These are phyloP conservation scores for Aciculosporium take DNA, from an alignment of 2,329 filamentous ascomycete species.

Conservation along the genomic window DNA sequence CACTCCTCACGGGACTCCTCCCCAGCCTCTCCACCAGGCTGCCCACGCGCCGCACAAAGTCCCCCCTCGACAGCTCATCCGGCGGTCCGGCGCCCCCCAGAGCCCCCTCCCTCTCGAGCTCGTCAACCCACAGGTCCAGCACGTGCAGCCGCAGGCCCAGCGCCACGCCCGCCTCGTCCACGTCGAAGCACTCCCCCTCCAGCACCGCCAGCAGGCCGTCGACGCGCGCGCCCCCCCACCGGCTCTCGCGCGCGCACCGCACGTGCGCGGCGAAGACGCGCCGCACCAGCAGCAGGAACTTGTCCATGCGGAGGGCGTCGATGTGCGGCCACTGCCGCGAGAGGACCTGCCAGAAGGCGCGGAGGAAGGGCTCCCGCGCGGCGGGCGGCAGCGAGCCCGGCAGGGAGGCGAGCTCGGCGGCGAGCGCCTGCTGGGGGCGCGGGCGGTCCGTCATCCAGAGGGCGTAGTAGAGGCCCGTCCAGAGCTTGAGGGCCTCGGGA, in stretches of 20 bases:
- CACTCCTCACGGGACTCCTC: slow-evolving; percentile 51
- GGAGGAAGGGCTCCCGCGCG: slow-evolving; percentile 34
- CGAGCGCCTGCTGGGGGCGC: slow-evolving; percentile 72
- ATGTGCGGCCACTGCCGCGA: slow-evolving; percentile 58
- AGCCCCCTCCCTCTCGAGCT: slow-evolving; percentile 58
- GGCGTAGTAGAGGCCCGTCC: slow-evolving; percentile 89
- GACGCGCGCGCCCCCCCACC: slow-evolving; percentile 17
- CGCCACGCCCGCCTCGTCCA: slow-evolving; percentile 43
- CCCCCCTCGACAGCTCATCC: slow-evolving; percentile 18
- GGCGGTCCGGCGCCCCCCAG: slow-evolving; percentile 17
- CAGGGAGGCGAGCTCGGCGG: slow-evolving; percentile 60
- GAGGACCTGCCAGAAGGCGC: slow-evolving; percentile 59
- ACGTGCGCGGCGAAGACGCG: slow-evolving; percentile 64
- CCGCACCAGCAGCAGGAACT: slow-evolving; percentile 76
- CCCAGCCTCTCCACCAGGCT: slow-evolving; percentile 41
- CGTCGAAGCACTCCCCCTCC: slow-evolving; percentile 19
- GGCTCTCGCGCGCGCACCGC: slow-evolving; percentile 23
- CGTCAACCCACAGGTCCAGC: slow-evolving; percentile 83
- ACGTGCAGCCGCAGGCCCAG: slow-evolving; percentile 79
- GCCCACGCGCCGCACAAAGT: slow-evolving; percentile 39
- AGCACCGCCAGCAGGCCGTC: slow-evolving; percentile 16
- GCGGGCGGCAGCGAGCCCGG: slow-evolving; percentile 37
- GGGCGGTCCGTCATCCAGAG: slow-evolving; percentile 91
- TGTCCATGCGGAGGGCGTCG: slow-evolving; percentile 72
- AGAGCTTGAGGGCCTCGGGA: slow-evolving; percentile 71